These are phyloP conservation scores for Gomphus bonarii DNA, from an alignment of 1,284 basidiomycete species.

Conservation along the genomic window DNA sequence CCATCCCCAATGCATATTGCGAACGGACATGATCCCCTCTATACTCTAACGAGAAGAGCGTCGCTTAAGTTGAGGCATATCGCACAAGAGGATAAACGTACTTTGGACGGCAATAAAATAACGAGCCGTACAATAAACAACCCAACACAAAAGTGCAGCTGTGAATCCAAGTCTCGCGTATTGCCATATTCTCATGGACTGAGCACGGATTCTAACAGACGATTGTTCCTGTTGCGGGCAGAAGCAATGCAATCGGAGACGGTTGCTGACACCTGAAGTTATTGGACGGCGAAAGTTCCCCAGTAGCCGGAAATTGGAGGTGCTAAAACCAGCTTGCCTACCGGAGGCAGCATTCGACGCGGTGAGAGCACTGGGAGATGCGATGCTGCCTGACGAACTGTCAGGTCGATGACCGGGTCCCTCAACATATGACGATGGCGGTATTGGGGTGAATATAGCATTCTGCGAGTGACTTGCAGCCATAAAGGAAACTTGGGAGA, in stretches of 20 bases:
- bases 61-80: conserved; percentile 21
- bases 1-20: conserved; percentile 37
- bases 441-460: conserved; percentile 35
- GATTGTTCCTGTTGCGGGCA: conserved; percentile 35
- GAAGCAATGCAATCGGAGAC: conserved; percentile 17
- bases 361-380: conserved; percentile 15
- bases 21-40: not conserved
- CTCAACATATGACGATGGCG: conserved; percentile 17
- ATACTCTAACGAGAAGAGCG: not conserved
- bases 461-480: conserved; percentile 48
- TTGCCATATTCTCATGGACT: conserved; percentile 36
- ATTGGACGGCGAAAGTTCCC: conserved; percentile 25
- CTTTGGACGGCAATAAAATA: conserved; percentile 47
- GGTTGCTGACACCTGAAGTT: conserved; percentile 19
- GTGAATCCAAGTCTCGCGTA: conserved; percentile 34
- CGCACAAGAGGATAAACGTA: conserved; percentile 28
- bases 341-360: conserved; percentile 11
- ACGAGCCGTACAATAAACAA: conserved; percentile 46
- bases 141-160: conserved; percentile 40
- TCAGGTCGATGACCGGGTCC: not conserved
- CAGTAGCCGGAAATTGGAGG: not conserved
- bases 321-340: not conserved
- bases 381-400: not conserved
- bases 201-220: conserved; percentile 6
- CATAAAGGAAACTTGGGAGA: conserved; percentile 26